phyloP scores from a whole-genome alignment of 2,329 filamentous ascomycete genomes.

The Aotearoamyces nothofagi region DNA sequence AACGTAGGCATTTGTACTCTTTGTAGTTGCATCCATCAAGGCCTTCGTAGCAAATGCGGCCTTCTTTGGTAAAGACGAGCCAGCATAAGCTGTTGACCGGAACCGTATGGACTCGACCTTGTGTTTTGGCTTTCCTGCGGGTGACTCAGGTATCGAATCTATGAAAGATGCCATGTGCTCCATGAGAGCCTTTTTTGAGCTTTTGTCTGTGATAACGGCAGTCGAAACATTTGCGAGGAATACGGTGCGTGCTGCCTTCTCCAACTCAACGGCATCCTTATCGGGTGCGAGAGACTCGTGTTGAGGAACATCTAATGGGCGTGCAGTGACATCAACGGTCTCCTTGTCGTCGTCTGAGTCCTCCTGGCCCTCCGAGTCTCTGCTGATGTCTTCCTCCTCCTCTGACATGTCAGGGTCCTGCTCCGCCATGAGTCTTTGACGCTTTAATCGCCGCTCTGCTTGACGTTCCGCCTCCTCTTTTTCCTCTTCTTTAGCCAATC shows the following conservation, averaged over 20 bases:
- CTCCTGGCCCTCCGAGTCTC: conserved; percentile 8
- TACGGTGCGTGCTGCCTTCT: conserved; percentile 79
- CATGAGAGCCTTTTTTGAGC: conserved; percentile 63
- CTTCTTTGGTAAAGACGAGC: conserved; percentile 67
- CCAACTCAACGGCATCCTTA: conserved; percentile 48
- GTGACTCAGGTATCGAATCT: conserved; percentile 30
- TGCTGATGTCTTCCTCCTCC: no score
- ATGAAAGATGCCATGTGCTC: conserved; percentile 68
- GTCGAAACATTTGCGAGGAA: conserved; percentile 87
- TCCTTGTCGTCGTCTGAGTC: conserved; percentile 16
- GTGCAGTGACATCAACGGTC: conserved; percentile 22
- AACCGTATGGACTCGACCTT: conserved; percentile 87
- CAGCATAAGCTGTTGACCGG: conserved; percentile 78
- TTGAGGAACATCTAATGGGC: conserved; percentile 23
- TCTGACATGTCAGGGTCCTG: conserved; percentile 20
- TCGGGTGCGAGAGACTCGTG: conserved; percentile 41
- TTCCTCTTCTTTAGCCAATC: conserved; percentile 43
- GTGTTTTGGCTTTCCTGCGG: conserved; percentile 34
- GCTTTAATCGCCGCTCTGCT: conserved; percentile 28
- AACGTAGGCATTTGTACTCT: conserved; percentile 85
- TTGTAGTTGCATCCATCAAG: conserved; percentile 80
- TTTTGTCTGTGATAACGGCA: conserved; percentile 67
- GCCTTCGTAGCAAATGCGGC: conserved; percentile 88
- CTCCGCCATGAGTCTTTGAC: conserved; percentile 30
- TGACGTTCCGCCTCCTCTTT: conserved; percentile 33